These are phyloP conservation scores for Fusarium metavorans DNA, from an alignment of 2,329 filamentous ascomycete species.

Conservation along the genomic window DNA sequence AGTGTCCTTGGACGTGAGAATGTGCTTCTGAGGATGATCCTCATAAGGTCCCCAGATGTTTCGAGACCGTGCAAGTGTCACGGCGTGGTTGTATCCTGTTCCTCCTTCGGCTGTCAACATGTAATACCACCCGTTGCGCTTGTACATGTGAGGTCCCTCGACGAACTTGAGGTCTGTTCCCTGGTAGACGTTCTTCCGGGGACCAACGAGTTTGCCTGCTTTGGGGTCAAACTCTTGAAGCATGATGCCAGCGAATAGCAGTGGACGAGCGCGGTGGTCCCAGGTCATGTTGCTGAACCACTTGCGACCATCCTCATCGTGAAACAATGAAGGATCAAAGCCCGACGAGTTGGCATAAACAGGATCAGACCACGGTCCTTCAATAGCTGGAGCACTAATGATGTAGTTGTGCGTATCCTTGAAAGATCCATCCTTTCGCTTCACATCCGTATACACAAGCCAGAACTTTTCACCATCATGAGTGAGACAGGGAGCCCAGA, in stretches of 20 bases:
- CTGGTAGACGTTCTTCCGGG: constrained; percentile 65
- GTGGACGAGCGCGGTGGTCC: constrained; percentile 64
- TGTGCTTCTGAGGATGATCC: constrained; percentile 67
- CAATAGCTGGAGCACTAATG: constrained; percentile 63
- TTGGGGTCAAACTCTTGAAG: constrained; percentile 68
- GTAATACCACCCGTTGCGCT: constrained; percentile 70
- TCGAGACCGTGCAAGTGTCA: constrained; percentile 66
- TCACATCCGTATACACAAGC: constrained; percentile 75
- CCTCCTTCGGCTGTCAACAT: constrained; percentile 71
- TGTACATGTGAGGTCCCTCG: constrained; percentile 71
- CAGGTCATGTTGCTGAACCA: constrained; percentile 70
- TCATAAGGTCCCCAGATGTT: constrained; percentile 73
- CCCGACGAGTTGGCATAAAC: constrained; percentile 70
- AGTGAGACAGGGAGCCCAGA: constrained; percentile 75
- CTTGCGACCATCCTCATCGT: constrained; percentile 67
- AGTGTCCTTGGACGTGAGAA: constrained; percentile 65
- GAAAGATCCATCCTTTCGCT: constrained; percentile 75
- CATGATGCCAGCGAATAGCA: constrained; percentile 66
- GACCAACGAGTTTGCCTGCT: constrained; percentile 64
- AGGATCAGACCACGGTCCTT: constrained; percentile 73
- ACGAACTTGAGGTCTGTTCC: constrained; percentile 67
- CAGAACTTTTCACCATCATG: constrained; percentile 72
- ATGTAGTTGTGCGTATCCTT: constrained; percentile 75
- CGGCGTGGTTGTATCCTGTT: constrained; percentile 71
- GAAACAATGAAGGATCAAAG: constrained; percentile 72